phyloP scores from a whole-genome alignment of 129 eudicot genomes.

The Dittrichia graveolens region DNA sequence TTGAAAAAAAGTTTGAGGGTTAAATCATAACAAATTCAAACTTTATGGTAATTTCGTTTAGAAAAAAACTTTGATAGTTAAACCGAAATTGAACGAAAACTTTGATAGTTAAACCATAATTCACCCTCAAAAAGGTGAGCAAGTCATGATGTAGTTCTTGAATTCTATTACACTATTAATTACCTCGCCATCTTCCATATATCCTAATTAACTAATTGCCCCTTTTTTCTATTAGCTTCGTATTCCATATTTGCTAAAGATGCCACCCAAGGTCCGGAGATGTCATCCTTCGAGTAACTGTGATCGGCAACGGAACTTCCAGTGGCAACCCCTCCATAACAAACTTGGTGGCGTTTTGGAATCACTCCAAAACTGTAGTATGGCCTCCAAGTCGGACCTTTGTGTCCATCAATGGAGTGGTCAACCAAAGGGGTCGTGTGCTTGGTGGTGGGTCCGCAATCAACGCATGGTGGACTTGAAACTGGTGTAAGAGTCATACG shows the following conservation, averaged over 20 bases:
- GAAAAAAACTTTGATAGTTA: too few relatives aligned
- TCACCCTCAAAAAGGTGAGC: too few relatives aligned
- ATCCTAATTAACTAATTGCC: background rate
- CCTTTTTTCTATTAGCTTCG: conserved; percentile 54
- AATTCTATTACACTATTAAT: too few relatives aligned
- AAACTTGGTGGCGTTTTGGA: conserved; percentile 46
- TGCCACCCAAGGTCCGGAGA: conserved; percentile 55
- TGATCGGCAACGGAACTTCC: conserved; percentile 81
- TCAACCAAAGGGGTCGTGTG: conserved; percentile 73
- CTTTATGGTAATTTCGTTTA: too few relatives aligned
- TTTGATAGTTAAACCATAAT: too few relatives aligned
- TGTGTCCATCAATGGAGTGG: conserved; percentile 79
- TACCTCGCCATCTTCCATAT: background rate
- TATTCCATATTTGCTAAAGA: conserved; percentile 57
- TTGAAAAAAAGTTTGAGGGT: too few relatives aligned
- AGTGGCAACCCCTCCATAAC: conserved; percentile 44
- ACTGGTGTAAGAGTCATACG: conserved; percentile 58
- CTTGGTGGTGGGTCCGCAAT: conserved; percentile 79
- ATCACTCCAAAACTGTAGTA: conserved; percentile 52
- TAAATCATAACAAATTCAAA: too few relatives aligned
- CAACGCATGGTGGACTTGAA: conserved; percentile 69
- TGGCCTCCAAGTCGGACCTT: conserved; percentile 68
- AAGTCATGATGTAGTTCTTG: too few relatives aligned
- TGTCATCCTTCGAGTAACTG: conserved; percentile 56
- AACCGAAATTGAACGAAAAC: too few relatives aligned